Conservation (phyloP, 495 filamentous ascomycete genomes). For the Daldinia bambusicola region DNA sequence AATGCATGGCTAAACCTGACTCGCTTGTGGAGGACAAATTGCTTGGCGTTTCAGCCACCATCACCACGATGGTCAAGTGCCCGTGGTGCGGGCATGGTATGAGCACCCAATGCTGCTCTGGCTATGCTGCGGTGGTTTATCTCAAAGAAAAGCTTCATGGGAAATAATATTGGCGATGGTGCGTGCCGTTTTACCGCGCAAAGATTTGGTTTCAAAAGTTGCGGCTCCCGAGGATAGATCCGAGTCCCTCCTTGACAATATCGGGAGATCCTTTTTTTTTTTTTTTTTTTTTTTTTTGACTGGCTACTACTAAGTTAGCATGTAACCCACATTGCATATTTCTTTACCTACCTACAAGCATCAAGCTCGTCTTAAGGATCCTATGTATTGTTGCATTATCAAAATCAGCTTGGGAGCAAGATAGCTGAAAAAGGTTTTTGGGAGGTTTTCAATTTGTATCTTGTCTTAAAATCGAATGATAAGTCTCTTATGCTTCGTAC, state of each 20-base stretch:
- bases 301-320: constrained; percentile 11
- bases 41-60: constrained; percentile 61
- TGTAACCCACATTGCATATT: constrained; percentile 29
- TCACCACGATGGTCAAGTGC: constrained; percentile 71
- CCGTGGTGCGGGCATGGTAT: constrained; percentile 84
- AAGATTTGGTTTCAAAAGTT: background rate
- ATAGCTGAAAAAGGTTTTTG: constrained; percentile 22
- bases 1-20: constrained; percentile 75
- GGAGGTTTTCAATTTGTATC: constrained; percentile 2
- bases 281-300: constrained; percentile 10
- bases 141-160: constrained; percentile 73
- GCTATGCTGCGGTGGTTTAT: constrained; percentile 76
- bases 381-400: constrained; percentile 22
- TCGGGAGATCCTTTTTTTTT: constrained; percentile 20
- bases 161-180: constrained; percentile 32
- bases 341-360: constrained; percentile 17
- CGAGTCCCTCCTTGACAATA: constrained; percentile 8
- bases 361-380: constrained; percentile 7
- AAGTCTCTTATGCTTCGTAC: constrained; percentile 3
- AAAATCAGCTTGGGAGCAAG: constrained; percentile 15
- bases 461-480: constrained; percentile 26
- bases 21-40: constrained; percentile 59
- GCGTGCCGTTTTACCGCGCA: background rate
- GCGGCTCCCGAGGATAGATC: background rate
- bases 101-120: constrained; percentile 75